Percentiles rank a stretch among this genome's conserved stretches.
These are phyloP conservation scores for Kodamaea derodonti DNA, from an alignment of 1,139 yeast genomes.

Conservation along the genomic window DNA sequence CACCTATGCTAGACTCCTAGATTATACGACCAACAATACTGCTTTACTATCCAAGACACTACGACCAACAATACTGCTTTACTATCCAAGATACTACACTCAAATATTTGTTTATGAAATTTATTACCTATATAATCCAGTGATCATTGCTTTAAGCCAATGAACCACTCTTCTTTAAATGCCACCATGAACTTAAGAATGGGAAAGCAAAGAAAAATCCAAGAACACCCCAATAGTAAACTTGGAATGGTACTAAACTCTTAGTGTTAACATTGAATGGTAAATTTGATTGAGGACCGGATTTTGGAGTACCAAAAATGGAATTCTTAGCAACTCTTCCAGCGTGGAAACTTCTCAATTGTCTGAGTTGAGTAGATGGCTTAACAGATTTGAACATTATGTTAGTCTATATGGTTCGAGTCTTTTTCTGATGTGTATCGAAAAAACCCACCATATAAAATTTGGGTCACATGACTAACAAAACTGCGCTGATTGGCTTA, in stretches of 20 bases:
- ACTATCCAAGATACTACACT: no score
- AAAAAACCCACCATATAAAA: no score
- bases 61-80: no score
- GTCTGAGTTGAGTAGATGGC: constrained; percentile 22
- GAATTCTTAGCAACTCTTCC: constrained; percentile 35
- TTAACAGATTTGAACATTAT: constrained; percentile 22
- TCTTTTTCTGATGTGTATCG: no score
- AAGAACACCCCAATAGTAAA: constrained; percentile 77
- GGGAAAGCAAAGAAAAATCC: constrained; percentile 60
- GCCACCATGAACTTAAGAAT: constrained; percentile 63
- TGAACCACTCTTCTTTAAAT: constrained; percentile 70
- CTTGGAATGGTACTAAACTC: constrained; percentile 73
- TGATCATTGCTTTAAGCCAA: not conserved
- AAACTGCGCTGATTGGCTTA: constrained; percentile 12
- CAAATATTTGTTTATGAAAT: no score
- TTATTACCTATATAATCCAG: no score
- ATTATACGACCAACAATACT: no score
- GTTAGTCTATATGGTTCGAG: not conserved
- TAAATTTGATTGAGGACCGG: constrained; percentile 85
- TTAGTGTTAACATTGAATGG: constrained; percentile 94
- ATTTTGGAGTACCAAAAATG: constrained; percentile 50
- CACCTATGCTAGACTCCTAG: no score
- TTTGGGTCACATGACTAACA: not conserved
- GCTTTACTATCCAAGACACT: no score
- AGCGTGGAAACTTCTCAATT: constrained; percentile 28